phyloP scores from a whole-genome alignment of 1,284 basidiomycete genomes.

The Crepidotus sp. region DNA sequence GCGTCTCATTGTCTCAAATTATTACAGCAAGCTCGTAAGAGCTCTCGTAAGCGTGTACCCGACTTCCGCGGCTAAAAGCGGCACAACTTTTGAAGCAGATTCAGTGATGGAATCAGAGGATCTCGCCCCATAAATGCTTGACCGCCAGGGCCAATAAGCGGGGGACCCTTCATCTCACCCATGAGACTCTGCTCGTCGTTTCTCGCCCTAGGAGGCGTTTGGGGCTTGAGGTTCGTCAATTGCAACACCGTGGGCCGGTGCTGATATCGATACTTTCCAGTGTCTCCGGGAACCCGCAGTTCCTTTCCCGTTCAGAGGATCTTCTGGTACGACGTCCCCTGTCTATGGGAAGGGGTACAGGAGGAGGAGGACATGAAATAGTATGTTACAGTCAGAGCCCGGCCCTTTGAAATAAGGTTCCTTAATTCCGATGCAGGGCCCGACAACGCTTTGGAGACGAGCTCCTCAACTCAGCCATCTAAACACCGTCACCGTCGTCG shows the following conservation, averaged over 20 bases:
- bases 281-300: not conserved
- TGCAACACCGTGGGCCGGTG: not conserved
- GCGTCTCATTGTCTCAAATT: too few species aligned
- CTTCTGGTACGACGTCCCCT: not conserved
- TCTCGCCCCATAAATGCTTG: not conserved
- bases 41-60: too few species aligned
- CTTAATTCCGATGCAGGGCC: not conserved
- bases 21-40: too few species aligned
- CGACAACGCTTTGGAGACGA: conserved; percentile 1
- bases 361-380: too few species aligned
- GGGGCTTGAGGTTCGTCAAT: conserved; percentile 1
- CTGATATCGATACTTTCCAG: not conserved
- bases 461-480: not conserved
- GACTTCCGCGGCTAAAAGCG: not conserved
- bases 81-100: not conserved
- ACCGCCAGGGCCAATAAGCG: too few species aligned
- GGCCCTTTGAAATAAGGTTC: not conserved
- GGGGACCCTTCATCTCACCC: not conserved
- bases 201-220: not conserved
- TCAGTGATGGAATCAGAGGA: not conserved
- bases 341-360: not conserved
- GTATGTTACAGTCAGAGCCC: not conserved
- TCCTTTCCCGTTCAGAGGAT: not conserved
- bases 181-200: not conserved
- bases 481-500: not conserved